Base-by-base conservation (phyloP, 306 rosid species). In the Lupinus albus region DNA sequence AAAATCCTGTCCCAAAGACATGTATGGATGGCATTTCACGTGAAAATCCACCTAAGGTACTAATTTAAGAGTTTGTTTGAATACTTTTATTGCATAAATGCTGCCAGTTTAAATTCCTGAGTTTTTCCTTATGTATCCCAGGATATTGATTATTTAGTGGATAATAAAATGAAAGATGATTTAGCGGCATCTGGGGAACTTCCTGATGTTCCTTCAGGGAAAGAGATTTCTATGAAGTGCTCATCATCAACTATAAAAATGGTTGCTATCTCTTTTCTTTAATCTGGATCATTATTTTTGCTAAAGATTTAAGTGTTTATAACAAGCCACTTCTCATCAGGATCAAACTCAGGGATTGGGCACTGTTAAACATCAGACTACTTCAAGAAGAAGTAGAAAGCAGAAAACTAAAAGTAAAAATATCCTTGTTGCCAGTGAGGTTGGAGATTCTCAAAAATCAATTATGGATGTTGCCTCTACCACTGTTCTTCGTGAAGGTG, bases 381-480 rank as follows among this genome's bases (percentile, higher is more conserved):
- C 86, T 76, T 52, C 81, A 46, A 87, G 83, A 82, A 92, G 76
- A 87, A 75, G 70, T 70, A 81, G 82, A 76, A 85, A 84, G 81
- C 84, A 79, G 64, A 92, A 81, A 79, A 82, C 79, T 56, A 87
- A 83, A 80, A 83, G 53, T 57, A 89, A 83, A 76, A 81, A 25
- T 17, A 55, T 64, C 60, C 65, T 67, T 60, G 66, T 73, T 70
- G 74, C 61, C 74, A 49, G 50, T 62, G 52, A 79, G 75, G 64
- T 64, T 68, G 70, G 51, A 56, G 69, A 72, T 59, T 79, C 69
- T 66, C 84, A 62, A 21, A 79, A 75, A 36, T 65, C 81, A 68
- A 62, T 45, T 44, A 15, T 42, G 18, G 79, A 79, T 74, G 77
- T 86, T 76, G 51, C 81, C 54, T 82, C 88, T 61, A 70, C 77